Conservation (phyloP, 371 early-diverging fungal species). For the Mortierella sp. region DNA sequence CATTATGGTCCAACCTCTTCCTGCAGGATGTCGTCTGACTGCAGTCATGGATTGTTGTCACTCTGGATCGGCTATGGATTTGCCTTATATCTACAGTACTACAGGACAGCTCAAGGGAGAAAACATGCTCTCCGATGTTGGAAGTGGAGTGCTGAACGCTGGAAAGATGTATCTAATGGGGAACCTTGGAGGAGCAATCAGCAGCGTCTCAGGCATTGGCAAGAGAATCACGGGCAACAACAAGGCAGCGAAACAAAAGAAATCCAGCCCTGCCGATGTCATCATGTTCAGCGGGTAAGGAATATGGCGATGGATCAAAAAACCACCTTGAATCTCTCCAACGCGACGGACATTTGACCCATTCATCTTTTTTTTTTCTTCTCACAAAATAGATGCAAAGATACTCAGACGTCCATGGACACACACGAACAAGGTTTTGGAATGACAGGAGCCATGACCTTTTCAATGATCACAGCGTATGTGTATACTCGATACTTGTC, state of each 20-base stretch:
- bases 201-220: conserved; percentile 60
- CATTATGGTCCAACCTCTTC: conserved; percentile 81
- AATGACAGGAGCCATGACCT: conserved; percentile 90
- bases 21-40: conserved; percentile 39
- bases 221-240: conserved; percentile 55
- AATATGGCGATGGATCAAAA: too few relatives aligned
- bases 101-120: conserved; percentile 71
- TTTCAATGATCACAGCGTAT: conserved; percentile 78
- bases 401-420: conserved; percentile 92
- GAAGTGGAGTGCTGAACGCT: conserved; percentile 59
- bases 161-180: conserved; percentile 67
- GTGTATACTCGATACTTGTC: conserved; percentile 1
- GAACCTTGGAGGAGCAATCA: conserved; percentile 60
- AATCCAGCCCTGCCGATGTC: conserved; percentile 80
- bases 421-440: conserved; percentile 69
- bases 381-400: conserved; percentile 73
- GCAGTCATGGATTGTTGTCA: conserved; percentile 50
- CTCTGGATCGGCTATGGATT: conserved; percentile 79
- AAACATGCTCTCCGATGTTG: conserved; percentile 64
- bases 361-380: not conserved
- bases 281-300: conserved; percentile 85
- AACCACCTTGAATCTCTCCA: too few relatives aligned
- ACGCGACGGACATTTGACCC: not conserved
- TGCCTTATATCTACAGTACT: conserved; percentile 87
- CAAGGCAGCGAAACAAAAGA: conserved; percentile 55